These are phyloP conservation scores for Rubia yunnanensis DNA, from an alignment of 257 asterid genomes.

Conservation along the genomic window DNA sequence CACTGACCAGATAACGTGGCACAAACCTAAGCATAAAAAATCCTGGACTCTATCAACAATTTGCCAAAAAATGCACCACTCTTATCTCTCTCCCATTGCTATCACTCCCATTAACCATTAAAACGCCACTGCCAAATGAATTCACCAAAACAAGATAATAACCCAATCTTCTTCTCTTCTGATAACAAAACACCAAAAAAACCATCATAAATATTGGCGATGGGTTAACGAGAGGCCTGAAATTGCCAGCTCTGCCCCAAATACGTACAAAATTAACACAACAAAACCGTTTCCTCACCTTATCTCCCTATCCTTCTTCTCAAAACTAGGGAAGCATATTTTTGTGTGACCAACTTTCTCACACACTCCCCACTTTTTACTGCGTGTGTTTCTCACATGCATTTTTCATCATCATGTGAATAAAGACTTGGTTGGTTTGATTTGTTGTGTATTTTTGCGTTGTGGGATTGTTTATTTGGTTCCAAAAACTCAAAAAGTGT, in stretches of 20 bases:
- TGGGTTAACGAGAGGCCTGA: constrained; percentile 46
- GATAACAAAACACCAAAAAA: not conserved
- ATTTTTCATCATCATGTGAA: not conserved
- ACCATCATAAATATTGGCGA: not conserved
- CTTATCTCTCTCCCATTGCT: not conserved
- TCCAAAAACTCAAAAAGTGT: not conserved
- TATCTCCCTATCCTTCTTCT: constrained; percentile 43
- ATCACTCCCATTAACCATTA: not conserved
- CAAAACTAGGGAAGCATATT: constrained; percentile 13
- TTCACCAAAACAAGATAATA: constrained; percentile 1
- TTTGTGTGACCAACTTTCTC: not conserved
- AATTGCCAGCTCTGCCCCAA: constrained; percentile 38
- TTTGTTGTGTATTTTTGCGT: not conserved
- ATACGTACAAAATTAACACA: not conserved
- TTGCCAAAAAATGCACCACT: not conserved
- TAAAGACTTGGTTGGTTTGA: not conserved
- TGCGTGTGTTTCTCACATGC: not conserved
- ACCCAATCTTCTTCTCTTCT: constrained; percentile 7
- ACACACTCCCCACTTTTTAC: not conserved
- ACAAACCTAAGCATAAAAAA: constrained; percentile 26
- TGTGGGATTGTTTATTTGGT: not conserved
- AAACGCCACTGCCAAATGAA: constrained; percentile 8
- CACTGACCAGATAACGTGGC: no score
- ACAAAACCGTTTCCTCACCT: constrained; percentile 21
- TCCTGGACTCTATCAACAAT: constrained; percentile 21